A percentile compares a stretch with the other conserved stretches of the same genome.
These are phyloP conservation scores for Lumnitzera racemosa DNA, from an alignment of 345 rosid genomes.

Conservation along the genomic window DNA sequence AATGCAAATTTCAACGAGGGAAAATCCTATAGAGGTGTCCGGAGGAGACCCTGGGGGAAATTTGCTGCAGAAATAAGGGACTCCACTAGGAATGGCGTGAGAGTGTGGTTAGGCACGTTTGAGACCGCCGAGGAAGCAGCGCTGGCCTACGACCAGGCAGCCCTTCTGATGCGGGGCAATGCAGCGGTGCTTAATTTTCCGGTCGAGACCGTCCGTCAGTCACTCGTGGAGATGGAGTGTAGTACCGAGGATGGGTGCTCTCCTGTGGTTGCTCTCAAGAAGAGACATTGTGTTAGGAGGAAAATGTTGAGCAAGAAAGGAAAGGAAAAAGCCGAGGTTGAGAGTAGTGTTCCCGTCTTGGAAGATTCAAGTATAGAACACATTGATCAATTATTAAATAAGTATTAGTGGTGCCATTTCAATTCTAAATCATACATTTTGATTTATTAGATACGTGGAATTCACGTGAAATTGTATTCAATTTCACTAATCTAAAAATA, in stretches of 20 bases:
- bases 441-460: too few species aligned
- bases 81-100: constrained; percentile 55
- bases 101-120: constrained; percentile 90
- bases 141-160: constrained; percentile 79
- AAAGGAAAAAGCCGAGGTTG: constrained; percentile 28
- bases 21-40: constrained; percentile 63
- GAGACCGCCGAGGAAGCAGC: constrained; percentile 87
- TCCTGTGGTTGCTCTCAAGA: constrained; percentile 82
- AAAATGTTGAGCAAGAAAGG: constrained; percentile 20
- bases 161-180: constrained; percentile 69
- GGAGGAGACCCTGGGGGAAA: constrained; percentile 89
- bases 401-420: constrained; percentile 15
- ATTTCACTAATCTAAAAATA: too few species aligned
- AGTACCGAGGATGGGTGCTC: constrained; percentile 54
- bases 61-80: constrained; percentile 87
- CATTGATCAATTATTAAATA: constrained; percentile 55
- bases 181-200: constrained; percentile 75
- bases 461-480: too few species aligned
- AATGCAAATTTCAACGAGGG: constrained; percentile 23
- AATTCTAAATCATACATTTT: too few species aligned
- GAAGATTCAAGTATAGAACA: constrained; percentile 82
- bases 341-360: constrained; percentile 47
- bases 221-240: constrained; percentile 50
- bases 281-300: constrained; percentile 66
- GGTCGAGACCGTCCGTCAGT: constrained; percentile 51